Percentiles rank a stretch among this genome's conserved stretches.
phyloP scores from a whole-genome alignment of 331 rosid genomes.

The Quercus phellos region DNA sequence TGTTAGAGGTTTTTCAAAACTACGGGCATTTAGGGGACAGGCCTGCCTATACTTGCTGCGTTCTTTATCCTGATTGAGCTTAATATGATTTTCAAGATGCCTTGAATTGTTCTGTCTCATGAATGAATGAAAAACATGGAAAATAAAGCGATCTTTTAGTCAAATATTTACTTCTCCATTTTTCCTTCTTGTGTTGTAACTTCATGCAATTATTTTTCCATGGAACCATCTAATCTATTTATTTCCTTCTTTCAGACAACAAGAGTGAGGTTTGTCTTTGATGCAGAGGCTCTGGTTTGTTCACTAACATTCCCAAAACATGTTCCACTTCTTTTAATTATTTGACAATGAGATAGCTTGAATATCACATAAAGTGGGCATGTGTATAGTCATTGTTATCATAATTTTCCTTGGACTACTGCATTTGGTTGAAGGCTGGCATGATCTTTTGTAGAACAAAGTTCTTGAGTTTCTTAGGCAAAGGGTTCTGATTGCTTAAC shows the following conservation, averaged over 20 bases:
- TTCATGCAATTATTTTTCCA: not conserved
- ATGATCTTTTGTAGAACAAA: not conserved
- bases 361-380: not conserved
- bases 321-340: constrained; percentile 1
- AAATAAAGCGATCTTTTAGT: not conserved
- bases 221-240: not conserved
- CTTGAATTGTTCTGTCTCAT: not conserved
- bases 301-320: constrained; percentile 21
- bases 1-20: not conserved
- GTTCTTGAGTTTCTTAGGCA: not conserved
- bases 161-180: not conserved
- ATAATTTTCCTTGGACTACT: not conserved
- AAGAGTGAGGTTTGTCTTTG: constrained; percentile 86
- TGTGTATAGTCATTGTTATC: not conserved
- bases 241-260: constrained; percentile 58
- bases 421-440: not conserved
- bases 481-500: not conserved
- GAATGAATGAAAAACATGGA: not conserved
- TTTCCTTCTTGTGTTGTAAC: not conserved
- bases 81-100: not conserved
- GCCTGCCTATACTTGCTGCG: not conserved
- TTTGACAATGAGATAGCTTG: not conserved
- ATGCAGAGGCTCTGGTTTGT: constrained; percentile 81
- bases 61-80: not conserved
- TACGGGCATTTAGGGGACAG: not conserved